Conservation (phyloP, 768 basidiomycete species). For the Cystofilobasidium macerans region DNA sequence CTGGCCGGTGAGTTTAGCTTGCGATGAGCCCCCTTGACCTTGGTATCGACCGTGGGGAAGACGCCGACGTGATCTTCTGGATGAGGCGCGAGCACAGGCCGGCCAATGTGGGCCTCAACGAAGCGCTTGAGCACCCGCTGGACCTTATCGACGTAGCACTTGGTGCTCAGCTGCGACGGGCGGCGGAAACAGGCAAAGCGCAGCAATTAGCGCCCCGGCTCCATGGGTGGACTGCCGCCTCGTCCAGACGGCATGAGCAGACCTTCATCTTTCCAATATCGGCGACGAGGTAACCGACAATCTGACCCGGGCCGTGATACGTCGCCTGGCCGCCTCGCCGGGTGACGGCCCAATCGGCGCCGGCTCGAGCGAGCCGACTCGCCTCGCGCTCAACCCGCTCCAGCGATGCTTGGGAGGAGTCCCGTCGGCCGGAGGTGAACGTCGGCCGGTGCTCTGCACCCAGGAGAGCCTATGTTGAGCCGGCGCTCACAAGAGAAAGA, state of each 20-base stretch:
- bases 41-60: conserved; percentile 66
- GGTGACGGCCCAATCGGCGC: conserved; percentile 76
- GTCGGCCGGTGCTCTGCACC: conserved; percentile 71
- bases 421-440: conserved; percentile 86
- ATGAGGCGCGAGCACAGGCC: conserved; percentile 42
- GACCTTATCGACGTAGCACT: conserved; percentile 66
- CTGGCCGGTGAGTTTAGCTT: too few relatives aligned
- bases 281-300: conserved; percentile 87
- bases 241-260: conserved; percentile 31
- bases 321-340: conserved; percentile 86
- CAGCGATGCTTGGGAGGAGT: conserved; percentile 39
- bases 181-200: too few relatives aligned
- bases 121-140: conserved; percentile 60
- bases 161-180: conserved; percentile 6
- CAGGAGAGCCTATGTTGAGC: background rate
- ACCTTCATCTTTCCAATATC: conserved; percentile 75
- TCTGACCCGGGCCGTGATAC: conserved; percentile 93
- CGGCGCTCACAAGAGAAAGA: conserved; percentile 22
- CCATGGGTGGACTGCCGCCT: too few relatives aligned
- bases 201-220: background rate
- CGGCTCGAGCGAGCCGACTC: conserved; percentile 55
- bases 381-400: conserved; percentile 47
- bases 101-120: conserved; percentile 51
- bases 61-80: conserved; percentile 73
- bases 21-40: too few relatives aligned